Evolutionary conservation across 1,284 basidiomycete species (phyloP).

Genomic region (Ustilago tritici): DNA sequence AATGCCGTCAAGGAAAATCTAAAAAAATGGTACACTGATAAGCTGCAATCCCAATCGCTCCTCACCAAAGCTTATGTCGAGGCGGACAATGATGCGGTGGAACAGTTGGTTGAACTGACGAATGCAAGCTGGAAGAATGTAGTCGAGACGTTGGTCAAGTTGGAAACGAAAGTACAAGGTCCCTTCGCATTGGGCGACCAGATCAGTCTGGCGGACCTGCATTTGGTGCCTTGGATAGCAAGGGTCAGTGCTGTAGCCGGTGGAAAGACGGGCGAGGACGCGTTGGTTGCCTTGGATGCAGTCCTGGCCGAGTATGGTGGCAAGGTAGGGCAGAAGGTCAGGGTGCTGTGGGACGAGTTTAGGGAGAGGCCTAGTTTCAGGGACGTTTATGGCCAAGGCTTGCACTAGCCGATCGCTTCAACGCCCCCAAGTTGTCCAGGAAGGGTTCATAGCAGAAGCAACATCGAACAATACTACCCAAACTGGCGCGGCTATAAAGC

Average conservation of each 20-base stretch:
- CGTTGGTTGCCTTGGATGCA: slow-evolving; percentile 9
- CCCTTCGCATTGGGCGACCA: slow-evolving; percentile 81
- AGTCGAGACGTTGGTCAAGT: slow-evolving; percentile 71
- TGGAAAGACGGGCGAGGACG: slow-evolving; percentile 10
- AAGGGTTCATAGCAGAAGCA: no score
- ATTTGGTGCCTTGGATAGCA: slow-evolving; percentile 82
- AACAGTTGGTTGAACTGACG: slow-evolving; percentile 70
- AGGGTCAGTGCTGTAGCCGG: slow-evolving; percentile 63
- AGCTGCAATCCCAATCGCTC: slow-evolving; percentile 68
- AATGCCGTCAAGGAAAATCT: slow-evolving; percentile 40
- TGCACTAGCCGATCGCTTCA: slow-evolving; percentile 29
- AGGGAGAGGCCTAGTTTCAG: slow-evolving; percentile 38
- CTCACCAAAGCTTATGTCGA: slow-evolving; percentile 69
- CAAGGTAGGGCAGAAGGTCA: slow-evolving; percentile 27
- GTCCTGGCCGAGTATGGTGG: slow-evolving; percentile 9
- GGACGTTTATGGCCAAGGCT: slow-evolving; percentile 44
- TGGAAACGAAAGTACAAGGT: slow-evolving; percentile 77
- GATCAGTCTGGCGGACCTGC: slow-evolving; percentile 82
- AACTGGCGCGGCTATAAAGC: no score
- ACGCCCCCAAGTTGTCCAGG: no score
- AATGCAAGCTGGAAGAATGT: slow-evolving; percentile 72
- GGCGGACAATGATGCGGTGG: slow-evolving; percentile 11
- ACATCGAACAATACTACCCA: no score
- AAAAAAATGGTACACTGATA: slow-evolving; percentile 71
- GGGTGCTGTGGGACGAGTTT: slow-evolving; percentile 35